Evolutionary conservation across 2,329 filamentous ascomycete genomes (phyloP).

Genomic region (Talaromyces pinophilus): DNA sequence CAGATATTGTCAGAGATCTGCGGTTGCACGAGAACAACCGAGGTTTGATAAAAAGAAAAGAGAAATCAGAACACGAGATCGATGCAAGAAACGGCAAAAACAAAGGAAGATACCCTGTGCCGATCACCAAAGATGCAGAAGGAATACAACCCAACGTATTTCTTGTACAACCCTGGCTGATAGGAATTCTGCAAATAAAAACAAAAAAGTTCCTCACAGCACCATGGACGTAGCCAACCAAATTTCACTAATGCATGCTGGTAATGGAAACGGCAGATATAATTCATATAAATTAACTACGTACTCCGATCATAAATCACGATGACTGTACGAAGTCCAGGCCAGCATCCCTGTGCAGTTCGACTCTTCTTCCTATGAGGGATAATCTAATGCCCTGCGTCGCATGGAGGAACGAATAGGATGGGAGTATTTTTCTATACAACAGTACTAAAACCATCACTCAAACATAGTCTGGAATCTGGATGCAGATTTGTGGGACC

Average conservation of each 20-base stretch:
- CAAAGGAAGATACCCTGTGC: background rate
- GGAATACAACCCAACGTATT: background rate
- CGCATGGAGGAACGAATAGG: background rate
- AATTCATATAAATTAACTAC: slow-evolving; percentile 1
- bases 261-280: background rate
- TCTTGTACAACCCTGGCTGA: background rate
- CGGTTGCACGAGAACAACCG: background rate
- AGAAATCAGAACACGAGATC: background rate
- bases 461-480: background rate
- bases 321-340: background rate
- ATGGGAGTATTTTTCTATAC: background rate
- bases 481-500: slow-evolving; percentile 14
- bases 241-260: background rate
- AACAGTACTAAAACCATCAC: background rate
- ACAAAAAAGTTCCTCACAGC: background rate
- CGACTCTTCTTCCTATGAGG: background rate
- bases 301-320: background rate
- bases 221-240: background rate
- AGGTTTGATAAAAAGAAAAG: background rate
- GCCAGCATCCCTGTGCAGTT: background rate
- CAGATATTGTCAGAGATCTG: background rate
- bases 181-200: background rate
- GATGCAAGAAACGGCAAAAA: background rate
- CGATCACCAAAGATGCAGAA: background rate
- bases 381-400: background rate